Percentiles rank a stretch among this genome's conserved stretches.
Evolutionary conservation across 73 alveolate species (phyloP).

Genomic region (Paramecium sonneborni): DNA sequence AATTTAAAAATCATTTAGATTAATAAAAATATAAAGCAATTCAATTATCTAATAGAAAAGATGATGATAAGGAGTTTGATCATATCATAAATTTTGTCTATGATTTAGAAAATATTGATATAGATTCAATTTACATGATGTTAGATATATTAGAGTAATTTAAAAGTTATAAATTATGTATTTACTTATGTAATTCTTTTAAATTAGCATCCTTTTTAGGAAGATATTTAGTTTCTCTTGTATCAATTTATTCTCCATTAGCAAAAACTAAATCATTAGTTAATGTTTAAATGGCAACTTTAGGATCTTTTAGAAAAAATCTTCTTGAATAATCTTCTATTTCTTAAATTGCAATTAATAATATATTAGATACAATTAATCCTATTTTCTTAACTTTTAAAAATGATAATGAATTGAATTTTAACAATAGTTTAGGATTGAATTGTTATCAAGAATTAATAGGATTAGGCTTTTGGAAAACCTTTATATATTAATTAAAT

Average conservation of each 20-base stretch:
- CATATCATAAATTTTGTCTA: slow-evolving; percentile 71
- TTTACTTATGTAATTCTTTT: slow-evolving; percentile 88
- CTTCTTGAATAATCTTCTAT: slow-evolving; percentile 71
- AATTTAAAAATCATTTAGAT: slow-evolving; percentile 71
- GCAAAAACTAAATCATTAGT: slow-evolving; percentile 41
- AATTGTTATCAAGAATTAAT: slow-evolving; percentile 49
- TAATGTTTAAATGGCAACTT: background rate
- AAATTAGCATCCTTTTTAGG: slow-evolving; percentile 77
- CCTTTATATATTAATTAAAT: slow-evolving; percentile 43
- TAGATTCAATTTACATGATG: slow-evolving; percentile 73
- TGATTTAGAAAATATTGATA: slow-evolving; percentile 81
- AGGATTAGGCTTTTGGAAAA: slow-evolving; percentile 66
- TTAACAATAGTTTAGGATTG: slow-evolving; percentile 58
- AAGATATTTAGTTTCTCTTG: slow-evolving; percentile 77
- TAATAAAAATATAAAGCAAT: slow-evolving; percentile 70
- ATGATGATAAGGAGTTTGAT: slow-evolving; percentile 39
- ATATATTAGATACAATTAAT: slow-evolving; percentile 78
- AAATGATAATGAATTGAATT: background rate
- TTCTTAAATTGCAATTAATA: slow-evolving; percentile 83
- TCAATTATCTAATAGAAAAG: slow-evolving; percentile 58
- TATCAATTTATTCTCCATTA: slow-evolving; percentile 78
- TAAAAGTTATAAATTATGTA: slow-evolving; percentile 81
- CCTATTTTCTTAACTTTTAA: slow-evolving; percentile 72
- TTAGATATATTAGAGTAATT: slow-evolving; percentile 87
- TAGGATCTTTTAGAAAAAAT: slow-evolving; percentile 54